Evolutionary conservation across 768 basidiomycete species (phyloP).

Genomic region (Tricholoma matsutake): DNA sequence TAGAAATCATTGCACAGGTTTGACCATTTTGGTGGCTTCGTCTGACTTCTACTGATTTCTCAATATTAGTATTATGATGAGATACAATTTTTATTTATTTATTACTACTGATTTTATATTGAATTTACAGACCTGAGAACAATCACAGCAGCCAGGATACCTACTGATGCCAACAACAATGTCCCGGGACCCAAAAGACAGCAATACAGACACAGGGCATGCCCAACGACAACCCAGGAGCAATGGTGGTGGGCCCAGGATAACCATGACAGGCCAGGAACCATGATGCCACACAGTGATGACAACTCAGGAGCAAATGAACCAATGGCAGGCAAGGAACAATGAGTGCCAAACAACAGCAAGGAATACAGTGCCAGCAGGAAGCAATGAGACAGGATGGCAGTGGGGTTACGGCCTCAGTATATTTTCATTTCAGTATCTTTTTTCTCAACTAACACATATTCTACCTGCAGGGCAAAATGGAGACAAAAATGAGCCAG

Average conservation of each 20-base stretch:
- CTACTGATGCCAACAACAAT: background rate
- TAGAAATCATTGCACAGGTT: too few species aligned
- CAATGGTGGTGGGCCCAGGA: too few species aligned
- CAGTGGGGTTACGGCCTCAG: background rate
- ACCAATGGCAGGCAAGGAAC: too few species aligned
- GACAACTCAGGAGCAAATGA: too few species aligned
- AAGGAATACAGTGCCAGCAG: background rate
- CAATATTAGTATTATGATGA: too few species aligned
- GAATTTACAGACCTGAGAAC: background rate
- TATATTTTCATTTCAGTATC: background rate
- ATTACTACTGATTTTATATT: background rate
- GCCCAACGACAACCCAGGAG: too few species aligned
- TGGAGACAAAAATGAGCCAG: background rate
- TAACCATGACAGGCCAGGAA: too few species aligned
- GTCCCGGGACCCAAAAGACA: background rate
- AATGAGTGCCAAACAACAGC: too few species aligned
- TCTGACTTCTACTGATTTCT: too few species aligned
- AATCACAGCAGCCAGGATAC: background rate
- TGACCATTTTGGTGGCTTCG: too few species aligned
- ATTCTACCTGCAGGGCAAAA: background rate
- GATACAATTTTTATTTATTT: too few species aligned
- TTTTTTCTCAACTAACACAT: background rate
- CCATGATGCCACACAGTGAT: too few species aligned
- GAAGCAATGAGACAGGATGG: background rate
- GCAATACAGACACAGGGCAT: background rate